phyloP scores from a whole-genome alignment of 176 grass and related monocot species.

The Hsuehochloa calcarea region DNA sequence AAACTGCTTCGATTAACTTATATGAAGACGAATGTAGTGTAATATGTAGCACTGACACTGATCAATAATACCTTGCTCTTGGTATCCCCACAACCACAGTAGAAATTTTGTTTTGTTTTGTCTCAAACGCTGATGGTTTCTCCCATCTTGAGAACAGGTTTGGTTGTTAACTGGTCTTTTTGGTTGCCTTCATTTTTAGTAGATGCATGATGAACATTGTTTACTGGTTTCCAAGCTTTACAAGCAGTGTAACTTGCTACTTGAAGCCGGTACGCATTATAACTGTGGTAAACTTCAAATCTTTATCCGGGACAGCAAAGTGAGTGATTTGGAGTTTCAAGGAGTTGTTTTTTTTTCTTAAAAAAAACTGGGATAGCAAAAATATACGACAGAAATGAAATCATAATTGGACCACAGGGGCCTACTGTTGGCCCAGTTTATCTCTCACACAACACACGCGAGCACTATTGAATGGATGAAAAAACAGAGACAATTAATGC shows the following conservation, averaged over 20 bases:
- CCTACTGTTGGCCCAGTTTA: no score
- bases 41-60: constrained; percentile 22
- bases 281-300: background rate
- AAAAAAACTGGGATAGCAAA: no score
- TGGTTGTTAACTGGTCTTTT: background rate
- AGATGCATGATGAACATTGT: background rate
- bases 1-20: constrained; percentile 29
- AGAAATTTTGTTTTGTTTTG: constrained; percentile 16
- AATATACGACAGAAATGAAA: no score
- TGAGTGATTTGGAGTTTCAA: background rate
- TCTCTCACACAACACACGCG: no score
- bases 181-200: background rate
- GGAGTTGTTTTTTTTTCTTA: background rate
- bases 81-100: background rate
- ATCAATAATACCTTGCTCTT: constrained; percentile 26
- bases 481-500: no score
- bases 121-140: background rate
- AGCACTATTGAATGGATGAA: no score
- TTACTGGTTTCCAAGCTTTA: background rate
- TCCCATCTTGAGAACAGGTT: no score
- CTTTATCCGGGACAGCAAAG: background rate
- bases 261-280: background rate
- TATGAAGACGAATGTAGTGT: constrained; percentile 37
- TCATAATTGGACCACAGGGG: no score
- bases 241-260: background rate